Base-by-base conservation (phyloP, 2,329 filamentous ascomycete species). In the Metarhizium anisopliae region DNA sequence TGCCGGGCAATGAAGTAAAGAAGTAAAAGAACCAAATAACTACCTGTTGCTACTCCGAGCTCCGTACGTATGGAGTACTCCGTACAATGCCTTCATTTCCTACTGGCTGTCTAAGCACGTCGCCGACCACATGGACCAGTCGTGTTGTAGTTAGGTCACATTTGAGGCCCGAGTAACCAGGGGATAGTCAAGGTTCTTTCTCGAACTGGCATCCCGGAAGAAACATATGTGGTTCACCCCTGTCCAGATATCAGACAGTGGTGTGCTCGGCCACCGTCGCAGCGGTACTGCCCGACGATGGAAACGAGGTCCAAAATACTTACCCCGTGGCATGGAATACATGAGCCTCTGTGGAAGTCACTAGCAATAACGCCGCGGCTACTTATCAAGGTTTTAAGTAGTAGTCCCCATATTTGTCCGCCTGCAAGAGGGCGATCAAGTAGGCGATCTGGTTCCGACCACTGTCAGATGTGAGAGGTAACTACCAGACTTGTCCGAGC, bases 201-300 rank as follows among this genome's bases (percentile, higher is more conserved):
- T 60, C 55, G 43, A 61, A 60, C 51, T 47, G 58, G 59, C 54
- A 61, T 56, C 52, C 59, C 58, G 56, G 57, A 40, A 47, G 45
- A 35, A 42, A 53, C 55, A 55, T 51, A n/a, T 42, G 54, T 42
- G 38, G 51, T 45, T 18, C 10, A 58, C 30, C 54, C 51, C 38
- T 56, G 54, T 50, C 38, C n/a, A 38, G 38, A 25, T 55, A 43
- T 49, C 29, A 35, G 47, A 50, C 50, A 20, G 42, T 53, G 52
- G 25, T 32, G 29, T 25, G 42, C 18, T 29, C 30, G n/a, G 50
- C 20, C 40, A 40, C 20, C 29, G 38, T 45, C 51, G 16, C 53
- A 8, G 30, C 53, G 29, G 36, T n/a, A 49, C 11, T 45, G 13
- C 20, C 38, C 16, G 42, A 20, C 18, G n/a, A 45, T 25, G 42